Evolutionary conservation across 2,329 filamentous ascomycete species (phyloP).

Genomic region (Exophiala mesophila): DNA sequence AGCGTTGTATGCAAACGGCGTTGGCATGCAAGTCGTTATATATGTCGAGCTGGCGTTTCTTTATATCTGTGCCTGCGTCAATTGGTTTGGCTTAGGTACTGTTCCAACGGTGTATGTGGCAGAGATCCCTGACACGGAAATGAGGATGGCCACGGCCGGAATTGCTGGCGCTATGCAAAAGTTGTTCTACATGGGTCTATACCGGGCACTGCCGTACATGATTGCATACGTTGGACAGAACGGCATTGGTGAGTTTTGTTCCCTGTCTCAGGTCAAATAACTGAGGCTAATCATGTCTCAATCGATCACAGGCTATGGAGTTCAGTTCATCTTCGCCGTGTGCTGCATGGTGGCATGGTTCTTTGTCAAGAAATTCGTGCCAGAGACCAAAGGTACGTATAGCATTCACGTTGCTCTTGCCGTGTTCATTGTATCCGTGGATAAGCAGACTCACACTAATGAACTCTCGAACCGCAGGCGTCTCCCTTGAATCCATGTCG

Average conservation of each 20-base stretch:
- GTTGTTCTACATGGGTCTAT: not conserved
- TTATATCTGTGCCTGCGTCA: not conserved
- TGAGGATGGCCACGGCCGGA: not conserved
- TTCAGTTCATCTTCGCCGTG: not conserved
- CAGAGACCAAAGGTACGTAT: not conserved
- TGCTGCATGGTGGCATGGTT: not conserved
- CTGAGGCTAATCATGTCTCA: too few relatives aligned
- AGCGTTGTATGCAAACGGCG: not conserved
- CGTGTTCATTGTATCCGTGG: too few relatives aligned
- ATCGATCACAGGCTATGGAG: not conserved
- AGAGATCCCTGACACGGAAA: not conserved
- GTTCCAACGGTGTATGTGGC: not conserved
- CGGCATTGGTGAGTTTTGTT: not conserved
- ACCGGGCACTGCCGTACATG: not conserved
- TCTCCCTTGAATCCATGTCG: not conserved
- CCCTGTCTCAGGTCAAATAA: too few relatives aligned
- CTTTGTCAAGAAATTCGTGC: not conserved
- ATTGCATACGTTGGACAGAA: not conserved
- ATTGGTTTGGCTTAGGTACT: not conserved
- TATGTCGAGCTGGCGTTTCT: not conserved
- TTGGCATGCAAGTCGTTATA: not conserved
- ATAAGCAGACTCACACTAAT: too few relatives aligned
- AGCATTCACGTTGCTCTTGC: too few relatives aligned
- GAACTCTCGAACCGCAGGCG: too few relatives aligned
- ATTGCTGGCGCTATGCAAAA: not conserved